Conservation (phyloP, 1,139 yeast species). For the Kodamaea alishanica region DNA sequence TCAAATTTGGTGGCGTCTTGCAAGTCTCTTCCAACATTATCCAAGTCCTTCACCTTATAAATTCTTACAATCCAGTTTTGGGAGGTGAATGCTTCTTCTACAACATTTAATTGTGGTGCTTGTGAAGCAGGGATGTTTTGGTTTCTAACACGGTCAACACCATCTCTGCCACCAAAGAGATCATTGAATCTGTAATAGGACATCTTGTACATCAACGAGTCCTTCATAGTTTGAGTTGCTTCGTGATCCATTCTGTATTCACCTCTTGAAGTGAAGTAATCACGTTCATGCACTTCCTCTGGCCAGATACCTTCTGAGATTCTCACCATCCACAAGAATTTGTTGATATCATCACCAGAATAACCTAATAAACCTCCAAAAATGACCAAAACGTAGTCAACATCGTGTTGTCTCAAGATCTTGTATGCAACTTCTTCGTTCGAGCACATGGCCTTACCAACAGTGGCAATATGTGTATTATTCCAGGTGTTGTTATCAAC, state of each 20-base stretch:
- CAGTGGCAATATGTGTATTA: slow-evolving; percentile 99
- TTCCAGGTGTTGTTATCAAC: slow-evolving; percentile 99
- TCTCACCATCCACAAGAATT: slow-evolving; percentile 98
- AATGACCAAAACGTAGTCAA: slow-evolving; percentile 87
- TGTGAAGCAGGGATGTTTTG: slow-evolving; percentile 63
- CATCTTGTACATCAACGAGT: slow-evolving; percentile 93
- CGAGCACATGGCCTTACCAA: slow-evolving; percentile 96
- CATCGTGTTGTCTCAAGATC: slow-evolving; percentile 86
- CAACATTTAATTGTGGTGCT: slow-evolving; percentile 62
- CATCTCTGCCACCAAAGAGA: slow-evolving; percentile 63
- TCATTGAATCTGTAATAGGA: slow-evolving; percentile 85
- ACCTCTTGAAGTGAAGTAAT: slow-evolving; percentile 78
- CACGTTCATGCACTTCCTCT: slow-evolving; percentile 84
- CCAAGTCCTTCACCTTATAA: slow-evolving; percentile 87
- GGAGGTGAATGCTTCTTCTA: slow-evolving; percentile 93
- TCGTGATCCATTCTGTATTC: slow-evolving; percentile 82
- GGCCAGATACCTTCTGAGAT: slow-evolving; percentile 99
- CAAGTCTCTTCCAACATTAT: slow-evolving; percentile 79
- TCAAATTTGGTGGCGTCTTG: slow-evolving; percentile 47
- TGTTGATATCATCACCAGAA: slow-evolving; percentile 95
- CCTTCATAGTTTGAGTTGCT: slow-evolving; percentile 81
- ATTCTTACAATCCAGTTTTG: slow-evolving; percentile 97
- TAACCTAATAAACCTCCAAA: slow-evolving; percentile 94
- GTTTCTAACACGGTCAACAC: slow-evolving; percentile 81
- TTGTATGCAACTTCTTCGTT: slow-evolving; percentile 85